Conservation (phyloP, 805 yeast species). For the Clavispora fructus region DNA sequence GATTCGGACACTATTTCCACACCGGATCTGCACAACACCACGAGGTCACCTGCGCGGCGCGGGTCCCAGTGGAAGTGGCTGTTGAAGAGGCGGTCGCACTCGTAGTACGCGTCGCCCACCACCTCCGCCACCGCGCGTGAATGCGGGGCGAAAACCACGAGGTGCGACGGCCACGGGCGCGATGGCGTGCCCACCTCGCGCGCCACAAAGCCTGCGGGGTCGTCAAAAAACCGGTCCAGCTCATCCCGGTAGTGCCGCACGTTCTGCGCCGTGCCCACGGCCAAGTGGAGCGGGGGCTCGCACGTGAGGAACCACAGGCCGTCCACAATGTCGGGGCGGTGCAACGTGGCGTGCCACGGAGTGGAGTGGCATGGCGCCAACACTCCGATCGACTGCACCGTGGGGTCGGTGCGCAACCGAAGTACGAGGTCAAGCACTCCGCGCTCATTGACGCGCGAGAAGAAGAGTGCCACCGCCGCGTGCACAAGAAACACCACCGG, state of each 20-base stretch:
- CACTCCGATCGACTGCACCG: slow-evolving; percentile 61
- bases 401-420: slow-evolving; percentile 37
- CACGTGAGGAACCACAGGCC: slow-evolving; percentile 78
- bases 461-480: slow-evolving; percentile 39
- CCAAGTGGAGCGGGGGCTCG: slow-evolving; percentile 72
- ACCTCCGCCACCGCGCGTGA: slow-evolving; percentile 37
- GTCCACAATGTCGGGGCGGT: slow-evolving; percentile 39
- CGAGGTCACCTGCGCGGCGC: slow-evolving; percentile 72
- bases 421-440: slow-evolving; percentile 74
- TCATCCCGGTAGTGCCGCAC: slow-evolving; percentile 66
- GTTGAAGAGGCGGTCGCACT: slow-evolving; percentile 61
- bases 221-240: slow-evolving; percentile 74
- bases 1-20: neutral
- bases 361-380: slow-evolving; percentile 96
- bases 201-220: slow-evolving; percentile 57
- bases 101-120: slow-evolving; percentile 40
- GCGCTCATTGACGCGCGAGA: slow-evolving; percentile 72
- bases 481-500: slow-evolving; percentile 27
- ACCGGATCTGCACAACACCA: slow-evolving; percentile 44
- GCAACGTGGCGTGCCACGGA: slow-evolving; percentile 86
- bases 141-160: slow-evolving; percentile 68
- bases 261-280: slow-evolving; percentile 13
- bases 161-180: slow-evolving; percentile 60
- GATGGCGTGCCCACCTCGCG: slow-evolving; percentile 41
- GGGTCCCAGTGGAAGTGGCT: slow-evolving; percentile 81